A percentile compares a stretch with the other conserved stretches of the same genome.
These are phyloP conservation scores for Zygoascus hellenicus DNA, from an alignment of 1,139 yeast genomes.

Conservation along the genomic window DNA sequence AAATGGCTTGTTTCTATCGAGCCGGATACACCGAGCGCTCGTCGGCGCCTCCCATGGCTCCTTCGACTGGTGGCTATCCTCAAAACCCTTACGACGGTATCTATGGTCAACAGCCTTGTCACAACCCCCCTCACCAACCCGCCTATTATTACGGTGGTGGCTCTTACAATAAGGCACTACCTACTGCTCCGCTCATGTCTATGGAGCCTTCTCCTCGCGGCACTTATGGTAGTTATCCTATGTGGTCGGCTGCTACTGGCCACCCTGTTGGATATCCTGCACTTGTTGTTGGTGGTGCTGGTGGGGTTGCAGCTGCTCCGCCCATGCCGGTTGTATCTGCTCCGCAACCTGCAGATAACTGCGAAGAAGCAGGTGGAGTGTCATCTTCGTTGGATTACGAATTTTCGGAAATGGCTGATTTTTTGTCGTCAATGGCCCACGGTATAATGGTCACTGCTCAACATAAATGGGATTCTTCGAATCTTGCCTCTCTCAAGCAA, in stretches of 20 bases:
- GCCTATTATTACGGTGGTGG: background rate
- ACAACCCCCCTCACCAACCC: background rate
- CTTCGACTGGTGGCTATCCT: too few species aligned
- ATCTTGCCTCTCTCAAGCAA: conserved; percentile 42
- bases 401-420: conserved; percentile 68
- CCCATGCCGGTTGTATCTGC: conserved; percentile 2
- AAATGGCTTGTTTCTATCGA: too few species aligned
- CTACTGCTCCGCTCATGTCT: background rate
- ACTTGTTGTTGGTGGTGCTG: too few species aligned
- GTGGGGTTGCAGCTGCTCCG: background rate
- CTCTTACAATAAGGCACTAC: background rate
- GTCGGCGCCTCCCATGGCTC: too few species aligned
- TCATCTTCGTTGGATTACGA: conserved; percentile 74
- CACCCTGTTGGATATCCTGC: background rate
- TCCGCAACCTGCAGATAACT: conserved; percentile 1
- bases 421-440: conserved; percentile 60
- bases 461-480: conserved; percentile 8
- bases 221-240: conserved; percentile 1
- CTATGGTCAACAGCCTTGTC: background rate
- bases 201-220: conserved; percentile 3
- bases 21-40: too few species aligned
- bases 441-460: conserved; percentile 41
- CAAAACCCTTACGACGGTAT: background rate
- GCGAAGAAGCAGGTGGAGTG: conserved; percentile 54
- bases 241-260: background rate